Conservation (phyloP, 441 rosid genomes). For the Hura crepitans region DNA sequence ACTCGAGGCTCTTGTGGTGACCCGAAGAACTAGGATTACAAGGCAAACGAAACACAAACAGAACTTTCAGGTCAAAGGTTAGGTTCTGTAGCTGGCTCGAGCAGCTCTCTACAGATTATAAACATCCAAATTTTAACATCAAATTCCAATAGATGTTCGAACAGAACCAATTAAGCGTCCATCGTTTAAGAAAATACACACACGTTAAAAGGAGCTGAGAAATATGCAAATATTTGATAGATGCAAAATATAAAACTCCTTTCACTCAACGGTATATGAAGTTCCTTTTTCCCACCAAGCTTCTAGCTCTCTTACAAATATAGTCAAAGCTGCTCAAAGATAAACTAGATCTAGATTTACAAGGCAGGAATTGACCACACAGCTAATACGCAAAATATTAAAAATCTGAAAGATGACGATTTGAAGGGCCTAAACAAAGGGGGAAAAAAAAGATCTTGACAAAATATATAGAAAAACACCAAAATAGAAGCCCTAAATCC, state of each 20-base stretch:
- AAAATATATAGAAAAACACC: constrained; percentile 10
- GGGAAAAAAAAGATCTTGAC: background rate
- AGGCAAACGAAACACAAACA: too few species aligned
- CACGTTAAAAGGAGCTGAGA: too few species aligned
- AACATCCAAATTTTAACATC: too few species aligned
- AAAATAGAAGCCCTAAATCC: constrained; percentile 27
- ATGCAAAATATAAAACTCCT: constrained; percentile 1
- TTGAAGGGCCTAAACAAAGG: background rate
- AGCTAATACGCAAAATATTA: constrained; percentile 1
- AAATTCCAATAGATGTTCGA: too few species aligned
- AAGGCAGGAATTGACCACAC: constrained; percentile 18
- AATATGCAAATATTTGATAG: background rate
- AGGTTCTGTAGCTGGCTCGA: too few species aligned
- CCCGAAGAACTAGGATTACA: too few species aligned
- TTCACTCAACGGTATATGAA: constrained; percentile 11
- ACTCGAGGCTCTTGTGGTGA: too few species aligned
- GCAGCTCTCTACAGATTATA: too few species aligned
- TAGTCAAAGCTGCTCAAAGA: background rate
- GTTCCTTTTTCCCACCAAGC: constrained; percentile 13
- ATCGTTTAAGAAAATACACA: too few species aligned
- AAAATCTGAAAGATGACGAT: background rate
- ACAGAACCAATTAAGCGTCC: too few species aligned
- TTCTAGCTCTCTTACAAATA: constrained; percentile 13
- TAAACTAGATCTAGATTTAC: constrained; percentile 14
- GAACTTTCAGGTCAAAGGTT: too few species aligned